A percentile compares a stretch with the other conserved stretches of the same genome.
These are phyloP conservation scores for Scutellaria barbata DNA, from an alignment of 257 asterid species.

Conservation along the genomic window DNA sequence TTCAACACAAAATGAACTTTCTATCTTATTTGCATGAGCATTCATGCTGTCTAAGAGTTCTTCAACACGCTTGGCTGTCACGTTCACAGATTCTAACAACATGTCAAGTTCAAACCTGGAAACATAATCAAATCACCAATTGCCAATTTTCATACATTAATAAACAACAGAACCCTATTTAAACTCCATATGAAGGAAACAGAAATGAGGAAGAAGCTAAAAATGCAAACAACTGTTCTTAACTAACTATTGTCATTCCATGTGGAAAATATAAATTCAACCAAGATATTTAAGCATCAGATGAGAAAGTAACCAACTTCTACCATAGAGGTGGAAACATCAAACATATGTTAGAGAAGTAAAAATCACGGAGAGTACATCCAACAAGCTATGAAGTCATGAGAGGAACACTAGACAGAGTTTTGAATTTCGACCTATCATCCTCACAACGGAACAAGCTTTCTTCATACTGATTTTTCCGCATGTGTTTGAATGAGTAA, in stretches of 20 bases:
- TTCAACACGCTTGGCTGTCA: conserved; percentile 80
- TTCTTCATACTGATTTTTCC: conserved; percentile 95
- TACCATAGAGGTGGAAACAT: conserved; percentile 25
- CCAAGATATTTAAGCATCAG: conserved; percentile 22
- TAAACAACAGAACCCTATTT: conserved; percentile 19
- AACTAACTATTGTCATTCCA: conserved; percentile 19
- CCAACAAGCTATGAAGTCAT: conserved; percentile 28
- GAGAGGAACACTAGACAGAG: conserved; percentile 27
- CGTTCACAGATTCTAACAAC: conserved; percentile 85
- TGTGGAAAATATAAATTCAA: conserved; percentile 5
- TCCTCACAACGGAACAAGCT: conserved; percentile 97
- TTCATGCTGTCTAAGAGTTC: conserved; percentile 71
- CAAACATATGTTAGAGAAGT: conserved; percentile 20
- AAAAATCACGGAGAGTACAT: conserved; percentile 8
- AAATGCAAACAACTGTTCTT: conserved; percentile 12
- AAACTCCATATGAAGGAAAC: conserved; percentile 20
- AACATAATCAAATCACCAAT: conserved; percentile 42
- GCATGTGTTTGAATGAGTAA: conserved; percentile 97
- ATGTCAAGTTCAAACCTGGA: conserved; percentile 97
- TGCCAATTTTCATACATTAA: conserved; percentile 31
- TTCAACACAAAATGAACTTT: conserved; percentile 63
- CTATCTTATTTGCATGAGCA: conserved; percentile 51
- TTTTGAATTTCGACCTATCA: conserved; percentile 65
- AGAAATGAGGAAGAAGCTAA: conserved; percentile 25
- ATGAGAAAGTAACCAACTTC: conserved; percentile 21